Percentiles rank a stretch among this genome's conserved stretches.
Conservation (phyloP, 2,329 filamentous ascomycete genomes). For the Periconia sp. region DNA sequence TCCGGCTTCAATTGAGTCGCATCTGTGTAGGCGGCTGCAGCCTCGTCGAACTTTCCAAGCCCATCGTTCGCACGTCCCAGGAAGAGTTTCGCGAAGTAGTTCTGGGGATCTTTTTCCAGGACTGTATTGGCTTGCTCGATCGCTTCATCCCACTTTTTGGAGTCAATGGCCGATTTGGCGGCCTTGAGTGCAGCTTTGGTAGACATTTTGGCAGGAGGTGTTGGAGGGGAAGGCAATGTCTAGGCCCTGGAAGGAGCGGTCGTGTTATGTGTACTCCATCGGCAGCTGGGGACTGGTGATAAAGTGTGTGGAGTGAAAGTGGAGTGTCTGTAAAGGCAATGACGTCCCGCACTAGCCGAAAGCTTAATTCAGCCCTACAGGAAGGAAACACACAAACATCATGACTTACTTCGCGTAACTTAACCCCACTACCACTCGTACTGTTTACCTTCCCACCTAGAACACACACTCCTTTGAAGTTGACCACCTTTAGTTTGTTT, state of each 20-base stretch:
- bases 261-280: conserved; percentile 27
- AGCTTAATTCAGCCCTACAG: conserved; percentile 29
- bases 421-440: neutral
- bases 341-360: conserved; percentile 29
- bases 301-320: conserved; percentile 12
- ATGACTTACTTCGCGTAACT: conserved; percentile 15
- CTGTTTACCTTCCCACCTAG: neutral
- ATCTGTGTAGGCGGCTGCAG: conserved; percentile 73
- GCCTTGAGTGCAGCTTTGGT: conserved; percentile 77
- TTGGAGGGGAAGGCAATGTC: neutral
- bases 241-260: conserved; percentile 13
- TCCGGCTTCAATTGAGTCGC: conserved; percentile 72
- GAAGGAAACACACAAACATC: conserved; percentile 20
- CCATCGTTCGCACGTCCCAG: conserved; percentile 84
- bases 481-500: neutral
- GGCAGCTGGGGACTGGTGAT: conserved; percentile 2
- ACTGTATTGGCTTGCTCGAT: conserved; percentile 68
- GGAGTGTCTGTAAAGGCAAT: conserved; percentile 13
- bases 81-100: conserved; percentile 88
- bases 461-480: neutral
- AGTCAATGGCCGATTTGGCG: conserved; percentile 75
- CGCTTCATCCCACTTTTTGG: conserved; percentile 77
- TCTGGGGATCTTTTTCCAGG: conserved; percentile 71
- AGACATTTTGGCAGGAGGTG: conserved; percentile 24
- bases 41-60: conserved; percentile 67